Conservation (phyloP, 1,284 basidiomycete species). For the Kalmanozyma brasiliensis region DNA sequence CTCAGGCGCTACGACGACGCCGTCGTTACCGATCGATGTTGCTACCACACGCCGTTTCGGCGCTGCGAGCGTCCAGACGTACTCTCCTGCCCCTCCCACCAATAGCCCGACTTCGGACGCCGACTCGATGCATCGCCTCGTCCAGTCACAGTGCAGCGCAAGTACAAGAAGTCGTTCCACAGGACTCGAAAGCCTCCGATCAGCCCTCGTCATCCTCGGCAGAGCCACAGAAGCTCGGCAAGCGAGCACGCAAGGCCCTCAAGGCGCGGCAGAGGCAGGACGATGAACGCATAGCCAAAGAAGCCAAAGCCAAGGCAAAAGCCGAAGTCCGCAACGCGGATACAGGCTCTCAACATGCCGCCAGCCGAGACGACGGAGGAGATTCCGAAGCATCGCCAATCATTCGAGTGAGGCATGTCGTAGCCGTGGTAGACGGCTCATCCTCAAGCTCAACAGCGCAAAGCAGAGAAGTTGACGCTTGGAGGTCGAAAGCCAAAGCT, state of each 20-base stretch:
- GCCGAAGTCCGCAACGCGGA: background rate
- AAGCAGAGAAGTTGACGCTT: constrained; percentile 1
- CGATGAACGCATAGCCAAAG: constrained; percentile 13
- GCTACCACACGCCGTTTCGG: background rate
- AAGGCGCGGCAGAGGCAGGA: constrained; percentile 22
- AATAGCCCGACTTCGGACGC: background rate
- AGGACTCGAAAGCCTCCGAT: background rate
- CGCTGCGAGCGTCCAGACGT: background rate
- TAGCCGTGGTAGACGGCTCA: background rate
- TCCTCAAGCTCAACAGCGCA: background rate
- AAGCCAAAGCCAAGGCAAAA: constrained; percentile 10
- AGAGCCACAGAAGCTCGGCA: constrained; percentile 29
- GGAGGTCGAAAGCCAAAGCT: constrained; percentile 5
- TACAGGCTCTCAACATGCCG: background rate
- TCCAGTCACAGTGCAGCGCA: constrained; percentile 20
- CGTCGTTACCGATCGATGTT: background rate
- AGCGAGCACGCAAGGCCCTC: constrained; percentile 31
- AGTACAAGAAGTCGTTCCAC: constrained; percentile 8
- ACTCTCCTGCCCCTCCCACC: background rate
- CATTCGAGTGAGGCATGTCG: constrained; percentile 22
- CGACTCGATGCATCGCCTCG: constrained; percentile 16
- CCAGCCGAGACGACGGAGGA: rapidly evolving
- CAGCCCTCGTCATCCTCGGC: background rate
- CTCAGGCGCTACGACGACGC: background rate
- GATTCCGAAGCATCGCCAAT: background rate